Evolutionary conservation across 306 rosid species (phyloP), one percentile per base, ranked within the genome.

Genomic region (Morella rubra): DNA sequence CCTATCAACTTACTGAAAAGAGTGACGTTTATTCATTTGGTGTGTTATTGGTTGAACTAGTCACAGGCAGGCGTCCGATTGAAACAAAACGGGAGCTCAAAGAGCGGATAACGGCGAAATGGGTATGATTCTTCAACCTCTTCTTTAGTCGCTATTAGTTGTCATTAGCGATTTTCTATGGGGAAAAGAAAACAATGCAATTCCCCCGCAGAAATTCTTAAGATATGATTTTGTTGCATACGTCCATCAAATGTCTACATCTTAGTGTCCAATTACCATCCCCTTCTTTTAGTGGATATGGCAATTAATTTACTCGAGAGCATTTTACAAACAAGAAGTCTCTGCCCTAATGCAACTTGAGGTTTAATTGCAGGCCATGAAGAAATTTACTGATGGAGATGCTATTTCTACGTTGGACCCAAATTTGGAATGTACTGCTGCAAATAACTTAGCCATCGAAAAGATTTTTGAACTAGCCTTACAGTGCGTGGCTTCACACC

Each of bases 21-120:
- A 96, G 99, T 79, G 99, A 96, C n/a, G 97, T 92, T 61, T 96
- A 89, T 79, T 96, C 99, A 13, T 96, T 92, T 78, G 99, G 99
- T 22, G 93, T 96, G 78, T 80, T 96, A 66, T 85, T 96, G 84
- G 94, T 96, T 82, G 99, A 96, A 81, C 88, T 92, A 40, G 89
- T 89, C 81, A 88, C 99, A 15, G 98, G 98, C 8, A 91, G 99
- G 85, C 99, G 99, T 67, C 98, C 99, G 24, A 92, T 96, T 58
- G 99, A 96, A 78, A 84, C 98, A 59, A 96, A 88, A 85, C 88
- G 88, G 18, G 93, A 89, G 78, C 83, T 87, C 82, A 84, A 70
- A 75, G 96, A 96, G 77, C 86, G 98, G 77, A 51, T 93, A 45
- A 92, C 99, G 5, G 85, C 90, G 73, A 91, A 78, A 89, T 96